A percentile compares a stretch with the other conserved stretches of the same genome.
These are phyloP conservation scores for Peniophora sp. DNA, from an alignment of 1,284 basidiomycete species.

Conservation along the genomic window DNA sequence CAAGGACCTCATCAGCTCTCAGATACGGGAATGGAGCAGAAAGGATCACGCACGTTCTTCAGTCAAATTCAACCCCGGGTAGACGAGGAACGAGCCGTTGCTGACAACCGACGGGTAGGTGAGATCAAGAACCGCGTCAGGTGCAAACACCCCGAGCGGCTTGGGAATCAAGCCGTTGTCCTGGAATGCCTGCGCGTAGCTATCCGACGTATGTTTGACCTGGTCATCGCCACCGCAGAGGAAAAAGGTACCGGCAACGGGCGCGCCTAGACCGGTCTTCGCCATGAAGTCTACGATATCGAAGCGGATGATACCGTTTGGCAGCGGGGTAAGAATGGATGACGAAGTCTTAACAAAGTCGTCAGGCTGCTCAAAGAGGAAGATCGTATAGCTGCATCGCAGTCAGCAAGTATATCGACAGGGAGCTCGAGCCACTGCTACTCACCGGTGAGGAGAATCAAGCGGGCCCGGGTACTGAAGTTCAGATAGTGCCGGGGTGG, in stretches of 20 bases:
- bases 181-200: not conserved
- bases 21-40: not conserved
- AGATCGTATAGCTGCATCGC: not conserved
- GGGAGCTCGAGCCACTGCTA: no score
- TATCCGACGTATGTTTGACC: not conserved
- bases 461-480: not conserved
- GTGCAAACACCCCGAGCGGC: not conserved
- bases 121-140: not conserved
- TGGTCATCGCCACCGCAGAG: not conserved
- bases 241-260: not conserved
- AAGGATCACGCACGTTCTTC: constrained; percentile 3
- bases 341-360: not conserved
- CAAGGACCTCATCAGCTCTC: not conserved
- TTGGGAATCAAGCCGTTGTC: not conserved
- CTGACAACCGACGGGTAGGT: not conserved
- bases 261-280: not conserved
- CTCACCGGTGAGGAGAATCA: not conserved
- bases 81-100: not conserved
- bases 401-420: not conserved
- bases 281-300: not conserved
- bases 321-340: not conserved
- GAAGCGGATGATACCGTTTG: not conserved
- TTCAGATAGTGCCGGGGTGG: not conserved
- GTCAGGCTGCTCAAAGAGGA: not conserved
- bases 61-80: constrained; percentile 2